These are phyloP conservation scores for Tricholoma bakamatsutake DNA, from an alignment of 768 basidiomycete species.

Conservation along the genomic window DNA sequence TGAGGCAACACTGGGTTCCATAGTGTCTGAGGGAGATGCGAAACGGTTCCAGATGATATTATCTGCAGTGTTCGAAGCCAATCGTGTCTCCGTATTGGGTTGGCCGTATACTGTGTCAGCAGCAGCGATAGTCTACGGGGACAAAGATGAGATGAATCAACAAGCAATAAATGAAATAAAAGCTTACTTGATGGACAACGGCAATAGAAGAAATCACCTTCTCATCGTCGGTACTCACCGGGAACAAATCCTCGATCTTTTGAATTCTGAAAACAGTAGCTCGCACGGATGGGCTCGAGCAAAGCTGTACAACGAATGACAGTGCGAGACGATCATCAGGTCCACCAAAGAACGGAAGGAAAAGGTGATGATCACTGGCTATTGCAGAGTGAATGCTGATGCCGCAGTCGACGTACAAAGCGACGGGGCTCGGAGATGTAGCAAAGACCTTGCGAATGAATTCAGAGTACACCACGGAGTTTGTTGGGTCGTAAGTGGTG, in stretches of 20 bases:
- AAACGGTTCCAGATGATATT: slow-evolving; percentile 70
- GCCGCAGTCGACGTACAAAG: slow-evolving; percentile 79
- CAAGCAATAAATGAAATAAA: slow-evolving; percentile 1
- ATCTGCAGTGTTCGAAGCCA: slow-evolving; percentile 82
- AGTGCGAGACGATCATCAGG: slow-evolving; percentile 88
- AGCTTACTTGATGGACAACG: slow-evolving; percentile 27
- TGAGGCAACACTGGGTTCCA: slow-evolving; percentile 20
- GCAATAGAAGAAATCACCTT: slow-evolving; percentile 9
- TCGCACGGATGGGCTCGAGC: slow-evolving; percentile 46
- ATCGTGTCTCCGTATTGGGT: slow-evolving; percentile 52
- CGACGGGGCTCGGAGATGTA: slow-evolving; percentile 69
- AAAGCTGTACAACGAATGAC: slow-evolving; percentile 76
- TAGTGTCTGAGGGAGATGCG: slow-evolving; percentile 26
- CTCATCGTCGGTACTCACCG: slow-evolving; percentile 23
- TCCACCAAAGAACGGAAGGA: slow-evolving; percentile 91
- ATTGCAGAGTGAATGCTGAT: slow-evolving; percentile 24
- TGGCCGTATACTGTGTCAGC: slow-evolving; percentile 72
- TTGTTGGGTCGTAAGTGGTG: slow-evolving; percentile 42
- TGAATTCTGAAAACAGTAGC: slow-evolving; percentile 71
- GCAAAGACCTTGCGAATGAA: slow-evolving; percentile 82
- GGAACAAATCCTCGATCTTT: slow-evolving; percentile 35
- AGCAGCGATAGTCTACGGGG: slow-evolving; percentile 38
- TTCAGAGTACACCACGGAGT: slow-evolving; percentile 64
- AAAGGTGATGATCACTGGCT: slow-evolving; percentile 48
- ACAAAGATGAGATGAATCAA: not conserved